Percentiles rank a stretch among this genome's conserved stretches.
These are phyloP conservation scores for Sphaerobolus stellatus DNA, from an alignment of 1,284 basidiomycete genomes.

Conservation along the genomic window DNA sequence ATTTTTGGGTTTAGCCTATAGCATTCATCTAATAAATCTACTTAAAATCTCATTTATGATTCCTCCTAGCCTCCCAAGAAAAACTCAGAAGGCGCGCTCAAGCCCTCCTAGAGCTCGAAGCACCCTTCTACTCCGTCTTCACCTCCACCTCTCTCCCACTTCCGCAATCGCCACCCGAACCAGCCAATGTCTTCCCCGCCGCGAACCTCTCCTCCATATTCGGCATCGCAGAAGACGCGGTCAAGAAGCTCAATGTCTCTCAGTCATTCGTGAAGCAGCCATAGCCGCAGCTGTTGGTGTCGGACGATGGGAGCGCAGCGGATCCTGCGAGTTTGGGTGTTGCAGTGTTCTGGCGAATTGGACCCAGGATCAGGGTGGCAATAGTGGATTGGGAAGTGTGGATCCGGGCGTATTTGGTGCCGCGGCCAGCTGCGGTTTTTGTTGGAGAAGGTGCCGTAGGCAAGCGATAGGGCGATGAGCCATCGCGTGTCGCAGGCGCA, in stretches of 20 bases:
- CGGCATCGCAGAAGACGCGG: constrained; percentile 54
- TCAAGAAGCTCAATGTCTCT: constrained; percentile 46
- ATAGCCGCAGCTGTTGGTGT: constrained; percentile 49
- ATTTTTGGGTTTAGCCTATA: too few species aligned
- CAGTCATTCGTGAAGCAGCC: too few species aligned
- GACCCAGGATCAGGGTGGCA: too few species aligned
- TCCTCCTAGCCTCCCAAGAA: too few species aligned
- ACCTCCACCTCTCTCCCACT: constrained; percentile 38
- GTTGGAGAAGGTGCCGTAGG: constrained; percentile 62
- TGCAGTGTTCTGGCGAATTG: constrained; percentile 78
- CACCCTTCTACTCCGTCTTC: constrained; percentile 63
- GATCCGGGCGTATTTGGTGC: too few species aligned
- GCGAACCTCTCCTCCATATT: constrained; percentile 54
- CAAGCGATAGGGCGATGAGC: constrained; percentile 76
- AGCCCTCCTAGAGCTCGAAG: constrained; percentile 68
- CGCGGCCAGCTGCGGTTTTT: constrained; percentile 69
- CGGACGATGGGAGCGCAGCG: constrained; percentile 62
- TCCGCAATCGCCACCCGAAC: constrained; percentile 42
- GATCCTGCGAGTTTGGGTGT: constrained; percentile 84
- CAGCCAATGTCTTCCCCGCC: constrained; percentile 38
- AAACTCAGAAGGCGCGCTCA: constrained; percentile 74
- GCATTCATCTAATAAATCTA: too few species aligned
- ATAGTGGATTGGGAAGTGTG: too few species aligned
- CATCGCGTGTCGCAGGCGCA: constrained; percentile 68
- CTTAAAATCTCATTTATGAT: too few species aligned